phyloP scores from a whole-genome alignment of 805 yeast genomes.

The Cyberlindnera meyerae region DNA sequence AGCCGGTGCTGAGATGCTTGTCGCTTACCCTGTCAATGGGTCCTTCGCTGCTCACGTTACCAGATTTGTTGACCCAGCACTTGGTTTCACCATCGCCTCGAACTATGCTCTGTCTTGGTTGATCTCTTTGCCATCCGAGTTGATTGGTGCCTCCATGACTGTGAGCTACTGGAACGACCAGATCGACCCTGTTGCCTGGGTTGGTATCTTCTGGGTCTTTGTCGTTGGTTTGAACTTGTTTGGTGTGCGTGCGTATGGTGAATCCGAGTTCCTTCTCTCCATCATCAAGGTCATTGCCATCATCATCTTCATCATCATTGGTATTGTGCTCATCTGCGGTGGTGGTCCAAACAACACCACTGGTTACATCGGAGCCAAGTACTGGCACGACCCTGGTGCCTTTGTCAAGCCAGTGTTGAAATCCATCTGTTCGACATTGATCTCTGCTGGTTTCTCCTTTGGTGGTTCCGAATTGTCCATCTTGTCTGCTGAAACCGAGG shows the following conservation, averaged over 20 bases:
- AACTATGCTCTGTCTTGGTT: slow-evolving; percentile 55
- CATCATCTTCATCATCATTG: slow-evolving; percentile 46
- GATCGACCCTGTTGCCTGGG: slow-evolving; percentile 54
- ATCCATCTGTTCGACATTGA: slow-evolving; percentile 69
- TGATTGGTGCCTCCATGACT: slow-evolving; percentile 56
- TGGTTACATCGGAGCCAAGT: slow-evolving; percentile 36
- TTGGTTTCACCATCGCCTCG: slow-evolving; percentile 51
- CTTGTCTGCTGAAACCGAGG: slow-evolving; percentile 70
- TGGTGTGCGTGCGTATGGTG: slow-evolving; percentile 53
- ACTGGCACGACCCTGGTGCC: slow-evolving; percentile 51
- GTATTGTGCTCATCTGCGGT: slow-evolving; percentile 40
- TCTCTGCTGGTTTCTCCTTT: slow-evolving; percentile 73
- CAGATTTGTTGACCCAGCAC: slow-evolving; percentile 50
- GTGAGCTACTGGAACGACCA: slow-evolving; percentile 48
- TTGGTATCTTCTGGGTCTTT: slow-evolving; percentile 46
- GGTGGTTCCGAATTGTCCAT: slow-evolving; percentile 74
- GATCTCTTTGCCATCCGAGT: slow-evolving; percentile 52
- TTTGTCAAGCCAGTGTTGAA: slow-evolving; percentile 53
- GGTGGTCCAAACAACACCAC: slow-evolving; percentile 40
- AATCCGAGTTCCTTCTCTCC: slow-evolving; percentile 45
- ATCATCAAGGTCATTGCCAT: slow-evolving; percentile 40
- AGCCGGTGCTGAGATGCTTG: slow-evolving; percentile 51
- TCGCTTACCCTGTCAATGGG: slow-evolving; percentile 49
- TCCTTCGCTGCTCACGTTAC: slow-evolving; percentile 47
- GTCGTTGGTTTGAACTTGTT: slow-evolving; percentile 45